phyloP scores from a whole-genome alignment of 1,284 basidiomycete species.

The Rhodotorula sp. region DNA sequence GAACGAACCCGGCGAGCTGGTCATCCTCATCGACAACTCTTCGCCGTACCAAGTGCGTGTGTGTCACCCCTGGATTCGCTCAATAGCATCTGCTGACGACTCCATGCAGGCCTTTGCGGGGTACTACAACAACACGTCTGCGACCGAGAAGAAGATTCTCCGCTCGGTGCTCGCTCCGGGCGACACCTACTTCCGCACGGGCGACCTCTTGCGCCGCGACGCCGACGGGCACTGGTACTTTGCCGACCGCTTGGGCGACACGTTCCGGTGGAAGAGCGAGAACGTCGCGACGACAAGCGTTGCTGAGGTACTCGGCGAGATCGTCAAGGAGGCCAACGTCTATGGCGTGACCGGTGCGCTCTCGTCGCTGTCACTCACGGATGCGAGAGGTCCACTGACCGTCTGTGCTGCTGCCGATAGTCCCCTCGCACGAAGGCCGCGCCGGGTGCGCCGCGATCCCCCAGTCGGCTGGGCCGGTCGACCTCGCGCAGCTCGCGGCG shows the following conservation, averaged over 20 bases:
- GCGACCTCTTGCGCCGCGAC: conserved; percentile 48
- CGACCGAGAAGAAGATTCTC: conserved; percentile 50
- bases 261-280: conserved; percentile 49
- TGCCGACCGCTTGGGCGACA: conserved; percentile 47
- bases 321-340: conserved; percentile 49
- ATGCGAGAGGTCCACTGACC: too few species aligned
- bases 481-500: conserved; percentile 44
- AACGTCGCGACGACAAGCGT: conserved; percentile 51
- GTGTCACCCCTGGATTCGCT: too few species aligned
- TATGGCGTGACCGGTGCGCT: conserved; percentile 48
- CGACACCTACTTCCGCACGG: conserved; percentile 40
- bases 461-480: conserved; percentile 33
- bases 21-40: conserved; percentile 46
- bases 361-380: neutral
- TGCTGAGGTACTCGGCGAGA: conserved; percentile 46
- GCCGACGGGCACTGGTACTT: conserved; percentile 49
- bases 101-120: conserved; percentile 28
- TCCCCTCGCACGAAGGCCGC: conserved; percentile 50
- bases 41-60: conserved; percentile 29
- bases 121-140: conserved; percentile 33
- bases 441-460: conserved; percentile 52
- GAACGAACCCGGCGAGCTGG: conserved; percentile 49
- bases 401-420: conserved; percentile 6
- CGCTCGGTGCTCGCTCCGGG: conserved; percentile 49
- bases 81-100: too few species aligned